phyloP scores from a whole-genome alignment of 148 eudicot species.

The Nepenthes gracilis region DNA sequence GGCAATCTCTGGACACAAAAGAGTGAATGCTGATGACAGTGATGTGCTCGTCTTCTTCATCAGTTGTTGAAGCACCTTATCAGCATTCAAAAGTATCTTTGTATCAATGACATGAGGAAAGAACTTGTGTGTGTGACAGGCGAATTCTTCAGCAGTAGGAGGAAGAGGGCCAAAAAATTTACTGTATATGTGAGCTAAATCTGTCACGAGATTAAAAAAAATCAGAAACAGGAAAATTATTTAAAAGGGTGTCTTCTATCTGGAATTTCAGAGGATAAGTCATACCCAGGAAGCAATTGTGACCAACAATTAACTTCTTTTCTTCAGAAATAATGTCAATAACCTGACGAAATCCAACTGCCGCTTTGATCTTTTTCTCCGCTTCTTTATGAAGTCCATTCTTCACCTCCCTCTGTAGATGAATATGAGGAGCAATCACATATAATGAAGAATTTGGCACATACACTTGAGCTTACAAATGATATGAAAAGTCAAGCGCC shows the following conservation, averaged over 20 bases:
- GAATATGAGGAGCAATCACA: conserved; percentile 7
- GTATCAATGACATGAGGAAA: conserved; percentile 80
- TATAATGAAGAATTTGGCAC: not conserved
- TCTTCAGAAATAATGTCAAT: conserved; percentile 82
- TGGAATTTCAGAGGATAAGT: conserved; percentile 2
- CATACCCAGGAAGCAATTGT: conserved; percentile 94
- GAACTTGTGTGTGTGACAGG: conserved; percentile 35
- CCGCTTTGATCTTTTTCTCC: conserved; percentile 49
- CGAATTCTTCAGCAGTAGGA: conserved; percentile 55
- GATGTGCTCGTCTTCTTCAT: conserved; percentile 75
- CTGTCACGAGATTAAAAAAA: conserved; percentile 34
- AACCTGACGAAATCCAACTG: conserved; percentile 83
- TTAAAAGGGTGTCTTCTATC: not conserved
- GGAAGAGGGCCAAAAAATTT: conserved; percentile 91
- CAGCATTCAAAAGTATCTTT: conserved; percentile 62
- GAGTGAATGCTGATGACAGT: conserved; percentile 66
- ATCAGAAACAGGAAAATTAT: not conserved
- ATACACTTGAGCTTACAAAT: not conserved
- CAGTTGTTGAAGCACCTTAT: conserved; percentile 25
- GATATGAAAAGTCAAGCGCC: too few relatives aligned
- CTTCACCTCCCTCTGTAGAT: conserved; percentile 59
- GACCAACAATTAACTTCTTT: conserved; percentile 89
- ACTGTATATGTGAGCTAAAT: conserved; percentile 72
- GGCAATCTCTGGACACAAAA: conserved; percentile 70
- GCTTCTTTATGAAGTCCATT: conserved; percentile 37